Conservation (phyloP, 2,329 filamentous ascomycete species). For the Fusarium staphyleae region DNA sequence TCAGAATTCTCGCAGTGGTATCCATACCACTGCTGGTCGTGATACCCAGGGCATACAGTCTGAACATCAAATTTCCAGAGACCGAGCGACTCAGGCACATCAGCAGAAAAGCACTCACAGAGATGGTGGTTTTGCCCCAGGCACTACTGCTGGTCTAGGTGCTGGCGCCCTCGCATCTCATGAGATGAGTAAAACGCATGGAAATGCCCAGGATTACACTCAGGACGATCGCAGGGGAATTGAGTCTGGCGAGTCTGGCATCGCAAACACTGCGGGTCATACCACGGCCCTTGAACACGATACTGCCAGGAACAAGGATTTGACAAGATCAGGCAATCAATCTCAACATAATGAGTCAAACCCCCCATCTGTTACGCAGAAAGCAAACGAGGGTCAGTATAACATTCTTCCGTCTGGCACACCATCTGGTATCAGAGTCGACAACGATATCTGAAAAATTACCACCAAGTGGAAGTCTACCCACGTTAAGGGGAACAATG, state of each 20-base stretch:
- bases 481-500: background rate
- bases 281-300: background rate
- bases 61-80: background rate
- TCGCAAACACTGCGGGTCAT: background rate
- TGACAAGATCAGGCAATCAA: background rate
- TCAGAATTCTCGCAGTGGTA: too few species aligned
- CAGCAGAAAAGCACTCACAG: background rate
- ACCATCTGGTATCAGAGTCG: conserved; percentile 23
- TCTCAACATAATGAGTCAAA: background rate
- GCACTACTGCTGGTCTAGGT: conserved; percentile 17
- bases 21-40: background rate
- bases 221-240: background rate
- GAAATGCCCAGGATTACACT: background rate
- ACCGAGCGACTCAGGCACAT: background rate
- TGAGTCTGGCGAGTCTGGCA: background rate
- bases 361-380: conserved; percentile 1
- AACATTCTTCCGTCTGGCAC: conserved; percentile 32
- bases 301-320: background rate
- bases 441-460: background rate
- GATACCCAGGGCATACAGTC: background rate
- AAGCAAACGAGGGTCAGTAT: conserved; percentile 33
- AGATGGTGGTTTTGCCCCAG: background rate
- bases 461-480: background rate
- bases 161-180: conserved; percentile 19
- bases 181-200: background rate